Percentiles rank a stretch among this genome's conserved stretches.
Conservation (phyloP, 2,329 filamentous ascomycete genomes). For the Chaetomium sp. region DNA sequence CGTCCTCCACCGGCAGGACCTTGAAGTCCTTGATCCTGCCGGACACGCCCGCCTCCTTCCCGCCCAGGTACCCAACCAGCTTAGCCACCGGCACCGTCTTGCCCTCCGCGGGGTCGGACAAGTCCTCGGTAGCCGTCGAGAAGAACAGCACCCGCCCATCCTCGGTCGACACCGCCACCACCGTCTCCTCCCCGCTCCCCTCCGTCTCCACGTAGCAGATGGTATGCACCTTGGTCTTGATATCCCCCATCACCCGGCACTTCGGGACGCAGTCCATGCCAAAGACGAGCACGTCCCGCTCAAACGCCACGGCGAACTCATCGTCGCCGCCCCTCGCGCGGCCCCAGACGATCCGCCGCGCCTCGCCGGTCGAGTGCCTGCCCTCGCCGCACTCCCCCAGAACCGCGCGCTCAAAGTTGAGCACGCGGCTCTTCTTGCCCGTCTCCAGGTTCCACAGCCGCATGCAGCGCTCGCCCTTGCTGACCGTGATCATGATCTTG, state of each 20-base stretch:
- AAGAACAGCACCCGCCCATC: constrained; percentile 87
- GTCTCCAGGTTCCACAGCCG: constrained; percentile 95
- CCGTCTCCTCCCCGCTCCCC: constrained; percentile 48
- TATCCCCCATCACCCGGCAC: constrained; percentile 69
- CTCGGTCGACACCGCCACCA: constrained; percentile 82
- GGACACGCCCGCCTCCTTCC: constrained; percentile 65
- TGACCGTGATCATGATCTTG: constrained; percentile 94
- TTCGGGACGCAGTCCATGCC: constrained; percentile 84
- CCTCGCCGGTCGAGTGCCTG: constrained; percentile 77
- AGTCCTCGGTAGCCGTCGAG: constrained; percentile 58
- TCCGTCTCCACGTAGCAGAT: constrained; percentile 68
- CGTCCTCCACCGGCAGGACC: constrained; percentile 53
- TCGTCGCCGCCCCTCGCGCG: constrained; percentile 67
- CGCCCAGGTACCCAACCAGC: constrained; percentile 76
- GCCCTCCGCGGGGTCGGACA: constrained; percentile 27
- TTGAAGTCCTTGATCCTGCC: constrained; percentile 89
- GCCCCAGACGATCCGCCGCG: constrained; percentile 80
- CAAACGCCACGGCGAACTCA: constrained; percentile 88
- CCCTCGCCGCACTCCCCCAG: constrained; percentile 76
- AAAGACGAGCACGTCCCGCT: constrained; percentile 81
- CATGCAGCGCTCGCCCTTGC: constrained; percentile 88
- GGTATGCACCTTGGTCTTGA: constrained; percentile 80
- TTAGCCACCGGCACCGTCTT: constrained; percentile 59
- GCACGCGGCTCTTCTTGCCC: constrained; percentile 89
- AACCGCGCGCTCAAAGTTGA: constrained; percentile 78